Evolutionary conservation across 2,329 filamentous ascomycete species (phyloP), one percentile per base, ranked within the genome.

Genomic region (Hortaea werneckii): DNA sequence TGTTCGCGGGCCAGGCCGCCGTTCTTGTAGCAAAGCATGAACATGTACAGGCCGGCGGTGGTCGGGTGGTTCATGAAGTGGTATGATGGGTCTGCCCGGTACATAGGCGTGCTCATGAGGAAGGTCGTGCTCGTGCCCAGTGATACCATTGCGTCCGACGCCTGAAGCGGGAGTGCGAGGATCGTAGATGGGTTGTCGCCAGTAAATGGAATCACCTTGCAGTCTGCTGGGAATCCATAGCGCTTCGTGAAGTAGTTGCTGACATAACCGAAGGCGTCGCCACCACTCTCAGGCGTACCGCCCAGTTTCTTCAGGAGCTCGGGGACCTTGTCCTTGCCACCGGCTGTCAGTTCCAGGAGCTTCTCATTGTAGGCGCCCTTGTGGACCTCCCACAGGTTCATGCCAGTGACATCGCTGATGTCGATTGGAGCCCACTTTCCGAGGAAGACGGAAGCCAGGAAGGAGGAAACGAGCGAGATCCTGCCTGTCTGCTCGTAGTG

Each of bases 21-120:
- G 68, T 98, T 98, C 70, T 96, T 96, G 74, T 96, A 98, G 75
- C 92, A 98, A 32, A 98, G 80, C 92, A 98, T 98, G 69, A 98
- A 96, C 92, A 98, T 96, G 76, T 94, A 95, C 49, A 95, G 78
- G 1, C 85, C 87, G 0, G 82, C 72, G 1, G 87, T 94, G 39
- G 88, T 92, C 1, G 92, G 92, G 67, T 96, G 89, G 71, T 95
- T 95, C 78, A 96, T 94, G 74, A 96, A 95, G 71, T 98, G 92
- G 61, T 95, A 95, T 5, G 85, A 79, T 3, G 87, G 85, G 61
- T 95, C 83, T 2, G 92, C 87, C 64, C 83, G 83, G 75, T 95
- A 96, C 58, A 79, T 76, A n/a, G 87, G 82, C 4, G 92, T 96
- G 60, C 85, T 88, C 90, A 96, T 96, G 50, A 98, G 79, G 73